phyloP scores from a whole-genome alignment of 208 protist genomes.

The Naegleria lovaniensis region DNA sequence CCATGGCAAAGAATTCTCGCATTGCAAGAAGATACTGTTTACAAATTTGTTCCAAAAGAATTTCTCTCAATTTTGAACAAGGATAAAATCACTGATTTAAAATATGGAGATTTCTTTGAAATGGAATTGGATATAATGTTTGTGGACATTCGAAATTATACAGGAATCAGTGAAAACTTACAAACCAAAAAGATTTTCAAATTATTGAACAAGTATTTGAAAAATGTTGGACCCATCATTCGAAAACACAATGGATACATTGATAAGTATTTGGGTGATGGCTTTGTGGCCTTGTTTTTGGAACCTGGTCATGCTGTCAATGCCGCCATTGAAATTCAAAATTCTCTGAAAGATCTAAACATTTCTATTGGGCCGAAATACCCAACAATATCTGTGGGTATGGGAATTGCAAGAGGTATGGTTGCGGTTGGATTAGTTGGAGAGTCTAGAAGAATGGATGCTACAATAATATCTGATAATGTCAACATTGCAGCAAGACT shows the following conservation, averaged over 20 bases:
- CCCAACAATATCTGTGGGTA: not conserved
- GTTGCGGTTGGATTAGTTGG: slow-evolving; percentile 33
- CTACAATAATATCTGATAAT: slow-evolving; percentile 35
- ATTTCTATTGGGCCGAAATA: slow-evolving; percentile 31
- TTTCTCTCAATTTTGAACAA: not conserved
- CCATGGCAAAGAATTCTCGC: not conserved
- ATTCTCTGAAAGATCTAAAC: slow-evolving; percentile 50
- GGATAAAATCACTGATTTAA: not conserved
- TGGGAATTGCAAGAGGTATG: slow-evolving; percentile 4
- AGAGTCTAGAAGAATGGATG: slow-evolving; percentile 23
- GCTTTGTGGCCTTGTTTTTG: not conserved
- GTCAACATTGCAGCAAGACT: slow-evolving; percentile 38
- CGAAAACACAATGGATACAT: slow-evolving; percentile 41
- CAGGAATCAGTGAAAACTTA: slow-evolving; percentile 40
- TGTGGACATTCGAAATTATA: slow-evolving; percentile 46
- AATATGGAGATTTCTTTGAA: not conserved
- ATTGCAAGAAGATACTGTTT: slow-evolving; percentile 6
- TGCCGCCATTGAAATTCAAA: not conserved
- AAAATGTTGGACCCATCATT: slow-evolving; percentile 28
- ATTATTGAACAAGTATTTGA: slow-evolving; percentile 49
- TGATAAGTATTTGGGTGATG: slow-evolving; percentile 52
- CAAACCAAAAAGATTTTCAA: slow-evolving; percentile 32
- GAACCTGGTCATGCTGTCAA: not conserved
- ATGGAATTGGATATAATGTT: slow-evolving; percentile 43
- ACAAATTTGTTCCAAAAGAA: slow-evolving; percentile 10